These are phyloP conservation scores for Saturnispora sanitii DNA, from an alignment of 805 yeast genomes.

Conservation along the genomic window DNA sequence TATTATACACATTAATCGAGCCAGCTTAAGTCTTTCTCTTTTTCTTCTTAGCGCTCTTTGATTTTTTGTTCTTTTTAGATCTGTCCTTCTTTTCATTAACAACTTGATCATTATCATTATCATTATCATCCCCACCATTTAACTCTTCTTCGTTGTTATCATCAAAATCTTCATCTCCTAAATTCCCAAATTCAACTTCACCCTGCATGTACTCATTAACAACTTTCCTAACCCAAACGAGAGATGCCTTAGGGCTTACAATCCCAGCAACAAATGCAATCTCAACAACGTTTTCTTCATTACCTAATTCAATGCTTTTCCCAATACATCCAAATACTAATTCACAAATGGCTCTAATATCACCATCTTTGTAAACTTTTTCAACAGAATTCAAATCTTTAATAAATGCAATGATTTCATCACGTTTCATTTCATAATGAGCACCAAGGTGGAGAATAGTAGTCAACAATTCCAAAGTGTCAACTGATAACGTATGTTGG, in stretches of 20 bases:
- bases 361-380: slow-evolving; percentile 11
- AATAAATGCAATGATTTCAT: slow-evolving; percentile 17
- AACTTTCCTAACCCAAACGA: slow-evolving; percentile 6
- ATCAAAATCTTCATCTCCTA: background rate
- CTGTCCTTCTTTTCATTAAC: background rate
- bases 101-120: background rate
- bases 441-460: slow-evolving; percentile 17
- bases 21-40: slow-evolving; percentile 8
- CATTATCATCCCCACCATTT: background rate
- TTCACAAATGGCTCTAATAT: slow-evolving; percentile 15
- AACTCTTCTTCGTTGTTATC: background rate
- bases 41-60: too few relatives aligned
- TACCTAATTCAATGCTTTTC: slow-evolving; percentile 5
- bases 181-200: slow-evolving; percentile 25
- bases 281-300: slow-evolving; percentile 9
- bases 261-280: slow-evolving; percentile 8
- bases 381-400: slow-evolving; percentile 18
- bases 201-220: slow-evolving; percentile 24
- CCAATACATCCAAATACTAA: slow-evolving; percentile 13
- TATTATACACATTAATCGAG: too few relatives aligned
- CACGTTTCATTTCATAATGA: slow-evolving; percentile 13
- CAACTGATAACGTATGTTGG: slow-evolving; percentile 7
- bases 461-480: slow-evolving; percentile 12
- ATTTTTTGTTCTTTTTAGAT: slow-evolving; percentile 1
- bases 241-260: background rate